Percentiles rank a stretch among this genome's conserved stretches.
Evolutionary conservation across 331 rosid genomes (phyloP).

Genomic region (Saraca asoca): DNA sequence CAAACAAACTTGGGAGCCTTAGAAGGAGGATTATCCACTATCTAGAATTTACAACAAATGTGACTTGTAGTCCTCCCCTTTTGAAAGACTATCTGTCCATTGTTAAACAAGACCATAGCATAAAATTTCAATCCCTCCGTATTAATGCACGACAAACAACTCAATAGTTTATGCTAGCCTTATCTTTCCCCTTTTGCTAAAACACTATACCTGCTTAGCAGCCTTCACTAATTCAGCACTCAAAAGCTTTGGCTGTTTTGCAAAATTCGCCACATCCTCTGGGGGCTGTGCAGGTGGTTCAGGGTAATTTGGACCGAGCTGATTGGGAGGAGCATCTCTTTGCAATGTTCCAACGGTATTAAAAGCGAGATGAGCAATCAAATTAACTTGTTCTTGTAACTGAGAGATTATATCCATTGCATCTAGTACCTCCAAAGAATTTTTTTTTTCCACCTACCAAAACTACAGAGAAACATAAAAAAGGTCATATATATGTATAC

Average conservation of each 20-base stretch:
- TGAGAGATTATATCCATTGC: conserved; percentile 87
- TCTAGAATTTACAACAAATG: no score
- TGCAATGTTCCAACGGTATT: conserved; percentile 80
- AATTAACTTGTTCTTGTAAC: conserved; percentile 77
- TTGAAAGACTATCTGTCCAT: no score
- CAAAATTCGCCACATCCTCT: conserved; percentile 58
- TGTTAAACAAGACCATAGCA: not conserved
- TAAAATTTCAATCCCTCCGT: not conserved
- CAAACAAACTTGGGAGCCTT: not conserved
- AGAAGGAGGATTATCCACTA: not conserved
- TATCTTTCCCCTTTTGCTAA: not conserved
- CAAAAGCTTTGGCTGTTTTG: conserved; percentile 79
- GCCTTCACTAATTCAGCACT: conserved; percentile 77
- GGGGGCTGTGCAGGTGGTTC: conserved; percentile 68
- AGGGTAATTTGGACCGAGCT: conserved; percentile 74
- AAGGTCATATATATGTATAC: not conserved
- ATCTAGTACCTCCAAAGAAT: conserved; percentile 11
- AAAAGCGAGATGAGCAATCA: conserved; percentile 67
- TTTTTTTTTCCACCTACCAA: not conserved
- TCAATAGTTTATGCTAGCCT: not conserved
- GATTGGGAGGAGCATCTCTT: conserved; percentile 87
- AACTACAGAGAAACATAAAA: conserved; percentile 21
- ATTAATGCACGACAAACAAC: not conserved
- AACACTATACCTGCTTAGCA: conserved; percentile 70
- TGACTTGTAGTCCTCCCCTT: not conserved